A percentile compares a stretch with the other conserved stretches of the same genome.
phyloP scores from a whole-genome alignment of 1,284 basidiomycete species.

The Ceratobasidium papillatum region DNA sequence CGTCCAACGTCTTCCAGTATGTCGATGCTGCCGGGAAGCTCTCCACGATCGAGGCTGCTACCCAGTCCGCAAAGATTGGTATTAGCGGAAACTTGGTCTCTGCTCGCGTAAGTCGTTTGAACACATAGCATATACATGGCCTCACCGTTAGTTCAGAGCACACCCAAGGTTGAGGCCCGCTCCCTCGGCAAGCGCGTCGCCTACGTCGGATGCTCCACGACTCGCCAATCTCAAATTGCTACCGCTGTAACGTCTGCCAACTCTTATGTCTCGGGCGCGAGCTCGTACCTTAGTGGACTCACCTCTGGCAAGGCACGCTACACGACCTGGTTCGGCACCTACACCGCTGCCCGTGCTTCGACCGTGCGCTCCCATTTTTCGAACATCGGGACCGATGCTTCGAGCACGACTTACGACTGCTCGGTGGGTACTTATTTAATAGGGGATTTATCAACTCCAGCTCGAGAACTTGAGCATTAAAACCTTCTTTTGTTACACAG shows the following conservation, averaged over 20 bases:
- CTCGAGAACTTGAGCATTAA: neutral
- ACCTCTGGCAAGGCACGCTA: conserved; percentile 28
- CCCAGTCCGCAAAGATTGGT: conserved; percentile 19
- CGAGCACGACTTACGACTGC: conserved; percentile 39
- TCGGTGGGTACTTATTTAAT: neutral
- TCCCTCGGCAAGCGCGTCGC: conserved; percentile 36
- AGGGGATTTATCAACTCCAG: neutral
- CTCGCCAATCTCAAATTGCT: conserved; percentile 24
- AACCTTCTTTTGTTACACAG: neutral
- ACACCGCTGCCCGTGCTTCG: neutral
- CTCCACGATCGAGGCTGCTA: conserved; percentile 31
- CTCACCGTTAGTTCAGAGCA: conserved; percentile 3
- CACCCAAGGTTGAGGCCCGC: conserved; percentile 30
- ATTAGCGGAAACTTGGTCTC: conserved; percentile 28
- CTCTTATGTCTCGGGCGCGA: conserved; percentile 24
- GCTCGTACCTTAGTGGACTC: conserved; percentile 19
- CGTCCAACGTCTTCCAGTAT: conserved; percentile 36
- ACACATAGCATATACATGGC: neutral
- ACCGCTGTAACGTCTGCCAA: conserved; percentile 34
- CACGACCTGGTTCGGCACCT: conserved; percentile 42
- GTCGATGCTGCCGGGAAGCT: conserved; percentile 33
- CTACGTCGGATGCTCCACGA: conserved; percentile 22
- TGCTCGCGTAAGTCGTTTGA: conserved; percentile 26
- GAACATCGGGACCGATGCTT: conserved; percentile 24
- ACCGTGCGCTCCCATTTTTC: conserved; percentile 38